These are phyloP conservation scores for Amanita muscaria DNA, from an alignment of 768 basidiomycete species.

Conservation along the genomic window DNA sequence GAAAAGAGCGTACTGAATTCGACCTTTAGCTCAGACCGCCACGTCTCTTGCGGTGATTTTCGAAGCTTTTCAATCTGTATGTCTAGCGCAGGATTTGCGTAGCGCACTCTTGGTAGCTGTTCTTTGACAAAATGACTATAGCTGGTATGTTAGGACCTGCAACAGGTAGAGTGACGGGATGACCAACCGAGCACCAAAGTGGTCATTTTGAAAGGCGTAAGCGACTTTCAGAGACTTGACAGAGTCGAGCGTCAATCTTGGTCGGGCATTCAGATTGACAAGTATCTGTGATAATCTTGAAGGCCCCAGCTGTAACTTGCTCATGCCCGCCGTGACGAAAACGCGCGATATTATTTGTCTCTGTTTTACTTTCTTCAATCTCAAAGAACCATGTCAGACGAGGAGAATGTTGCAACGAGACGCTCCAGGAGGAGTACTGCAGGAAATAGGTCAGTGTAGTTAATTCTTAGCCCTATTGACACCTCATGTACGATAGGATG, in stretches of 20 bases:
- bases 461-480: background rate
- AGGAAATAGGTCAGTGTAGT: slow-evolving; percentile 53
- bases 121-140: slow-evolving; percentile 72
- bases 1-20: slow-evolving; percentile 47
- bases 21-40: slow-evolving; percentile 53
- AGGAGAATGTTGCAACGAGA: slow-evolving; percentile 38
- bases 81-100: slow-evolving; percentile 58
- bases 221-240: slow-evolving; percentile 48
- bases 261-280: slow-evolving; percentile 38
- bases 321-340: slow-evolving; percentile 15
- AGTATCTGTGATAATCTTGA: slow-evolving; percentile 50
- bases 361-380: background rate
- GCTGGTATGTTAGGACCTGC: background rate
- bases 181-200: slow-evolving; percentile 62
- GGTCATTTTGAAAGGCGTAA: slow-evolving; percentile 54
- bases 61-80: slow-evolving; percentile 48
- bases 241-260: slow-evolving; percentile 38
- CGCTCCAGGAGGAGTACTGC: slow-evolving; percentile 66
- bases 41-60: slow-evolving; percentile 45
- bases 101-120: slow-evolving; percentile 69
- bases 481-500: slow-evolving; percentile 41
- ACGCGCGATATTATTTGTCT: background rate
- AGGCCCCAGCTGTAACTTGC: slow-evolving; percentile 26
- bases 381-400: slow-evolving; percentile 11
- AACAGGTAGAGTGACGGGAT: background rate